Base-by-base conservation (phyloP, 768 basidiomycete genomes). In the Serendipita sp. region DNA sequence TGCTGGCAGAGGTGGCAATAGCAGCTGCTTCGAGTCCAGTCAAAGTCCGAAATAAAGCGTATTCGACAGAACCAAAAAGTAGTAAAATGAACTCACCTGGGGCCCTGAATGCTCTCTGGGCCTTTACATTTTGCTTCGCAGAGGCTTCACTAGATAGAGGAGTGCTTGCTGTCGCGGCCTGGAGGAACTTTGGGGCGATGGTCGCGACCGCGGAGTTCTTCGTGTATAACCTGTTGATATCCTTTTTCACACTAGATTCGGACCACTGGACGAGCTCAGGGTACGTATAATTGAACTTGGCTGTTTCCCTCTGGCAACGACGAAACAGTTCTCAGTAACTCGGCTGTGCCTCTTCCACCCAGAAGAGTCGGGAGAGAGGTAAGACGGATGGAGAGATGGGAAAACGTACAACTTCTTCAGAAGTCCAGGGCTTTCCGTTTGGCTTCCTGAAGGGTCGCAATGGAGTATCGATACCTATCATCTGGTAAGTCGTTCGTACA, bases 241-340 rank as follows among this genome's bases (percentile, higher is more conserved):
- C 53, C 11, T 24, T 34, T n/a, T 11, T n/a, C 17, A 58, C 11
- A n/a, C 53, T 22, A n/a, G n/a, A n/a, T 11, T 22, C 17, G 26
- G 24, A n/a, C 53, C 53, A 58, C n/a, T 58, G 17, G 17, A 11
- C 53, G 20, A 58, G 53, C 20, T 81, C 80, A 13, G 80, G 79
- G 67, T 81, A 81, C 1, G 76, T 73, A 65, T 81, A 82, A 33
- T 74, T 71, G 11, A 81, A 68, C 9, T 65, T 66, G 3, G 72
- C 63, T 5, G 72, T 73, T 34, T 71, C 69, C 1, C 66, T 45
- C 50, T 53, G 30, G 31, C 24, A n/a, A 26, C 3, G 22, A 11
- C 4, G 24, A 9, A 33, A 26, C 11, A 58, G 53, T 58, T 5
- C 11, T 24, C 24, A 31, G 33, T 58, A 26, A 38, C 14, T 38